phyloP scores from a whole-genome alignment of 768 basidiomycete species.

The Goffeauzyma gilvescens region DNA sequence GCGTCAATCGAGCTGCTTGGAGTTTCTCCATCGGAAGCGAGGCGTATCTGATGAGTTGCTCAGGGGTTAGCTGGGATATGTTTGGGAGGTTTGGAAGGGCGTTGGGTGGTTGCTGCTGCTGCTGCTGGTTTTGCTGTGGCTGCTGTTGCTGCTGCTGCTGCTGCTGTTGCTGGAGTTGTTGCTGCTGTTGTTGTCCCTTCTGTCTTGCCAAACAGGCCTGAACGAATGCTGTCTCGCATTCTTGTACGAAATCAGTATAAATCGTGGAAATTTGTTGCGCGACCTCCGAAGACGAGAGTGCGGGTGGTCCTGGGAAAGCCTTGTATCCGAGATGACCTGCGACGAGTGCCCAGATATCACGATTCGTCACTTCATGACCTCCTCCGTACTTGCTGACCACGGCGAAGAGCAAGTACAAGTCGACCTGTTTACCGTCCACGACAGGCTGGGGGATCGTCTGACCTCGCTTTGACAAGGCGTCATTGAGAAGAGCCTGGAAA shows the following conservation, averaged over 20 bases:
- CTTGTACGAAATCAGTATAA: conserved; percentile 2
- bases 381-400: conserved; percentile 8
- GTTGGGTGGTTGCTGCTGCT: too few relatives aligned
- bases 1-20: not conserved
- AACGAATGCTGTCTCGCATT: too few relatives aligned
- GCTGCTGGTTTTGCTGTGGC: too few relatives aligned
- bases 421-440: conserved; percentile 4
- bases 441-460: too few relatives aligned
- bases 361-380: conserved; percentile 4
- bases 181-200: too few relatives aligned
- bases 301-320: conserved; percentile 2
- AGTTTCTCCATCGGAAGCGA: not conserved
- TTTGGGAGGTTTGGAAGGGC: too few relatives aligned
- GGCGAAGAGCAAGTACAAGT: conserved; percentile 3
- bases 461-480: not conserved
- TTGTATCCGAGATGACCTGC: conserved; percentile 6
- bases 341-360: conserved; percentile 8
- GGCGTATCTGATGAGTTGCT: conserved; percentile 4
- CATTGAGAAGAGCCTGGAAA: not conserved
- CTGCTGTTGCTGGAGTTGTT: too few relatives aligned
- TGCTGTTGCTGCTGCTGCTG: too few relatives aligned
- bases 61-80: too few relatives aligned
- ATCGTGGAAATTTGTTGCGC: conserved; percentile 5
- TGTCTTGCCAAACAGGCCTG: too few relatives aligned
- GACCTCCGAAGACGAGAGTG: conserved; percentile 7